Conservation (phyloP, 805 yeast genomes). For the Wickerhamiella allomyrinae region DNA sequence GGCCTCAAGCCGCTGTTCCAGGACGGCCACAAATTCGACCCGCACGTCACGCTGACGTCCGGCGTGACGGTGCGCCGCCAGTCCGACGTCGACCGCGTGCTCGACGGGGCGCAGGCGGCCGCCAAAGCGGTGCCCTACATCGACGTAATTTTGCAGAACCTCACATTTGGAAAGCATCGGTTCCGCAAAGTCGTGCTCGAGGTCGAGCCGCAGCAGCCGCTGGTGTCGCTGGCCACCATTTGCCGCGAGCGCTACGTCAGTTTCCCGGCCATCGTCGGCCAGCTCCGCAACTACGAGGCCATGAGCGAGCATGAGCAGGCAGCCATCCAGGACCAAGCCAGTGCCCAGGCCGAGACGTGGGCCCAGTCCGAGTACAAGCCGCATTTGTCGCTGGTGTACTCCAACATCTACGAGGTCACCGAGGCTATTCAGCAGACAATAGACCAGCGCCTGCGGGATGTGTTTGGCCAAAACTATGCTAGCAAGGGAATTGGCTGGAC, state of each 20-base stretch:
- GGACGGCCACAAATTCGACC: conserved; percentile 53
- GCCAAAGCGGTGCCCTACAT: conserved; percentile 28
- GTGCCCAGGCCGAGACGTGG: conserved; percentile 43
- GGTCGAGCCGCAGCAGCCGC: conserved; percentile 32
- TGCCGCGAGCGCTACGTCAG: conserved; percentile 26
- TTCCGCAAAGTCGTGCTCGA: conserved; percentile 43
- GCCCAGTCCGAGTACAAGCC: conserved; percentile 45
- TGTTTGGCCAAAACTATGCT: conserved; percentile 35
- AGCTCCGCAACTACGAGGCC: conserved; percentile 17
- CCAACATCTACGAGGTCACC: conserved; percentile 49
- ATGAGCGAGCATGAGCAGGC: conserved; percentile 17
- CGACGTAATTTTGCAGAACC: conserved; percentile 30
- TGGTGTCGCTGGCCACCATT: conserved; percentile 35
- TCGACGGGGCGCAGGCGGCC: conserved; percentile 48
- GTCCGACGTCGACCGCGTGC: conserved; percentile 44
- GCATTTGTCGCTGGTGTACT: conserved; percentile 58
- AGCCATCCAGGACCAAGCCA: conserved; percentile 23
- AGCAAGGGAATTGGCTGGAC: conserved; percentile 41
- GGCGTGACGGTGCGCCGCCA: conserved; percentile 36
- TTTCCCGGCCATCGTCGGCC: conserved; percentile 14
- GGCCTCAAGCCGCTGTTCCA: conserved; percentile 60
- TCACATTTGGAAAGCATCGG: conserved; percentile 35
- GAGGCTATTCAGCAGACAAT: conserved; percentile 51
- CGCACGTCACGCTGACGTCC: conserved; percentile 67
- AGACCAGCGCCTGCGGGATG: conserved; percentile 50